Evolutionary conservation across 2,329 filamentous ascomycete species (phyloP).

Genomic region (Clonostachys byssicola): DNA sequence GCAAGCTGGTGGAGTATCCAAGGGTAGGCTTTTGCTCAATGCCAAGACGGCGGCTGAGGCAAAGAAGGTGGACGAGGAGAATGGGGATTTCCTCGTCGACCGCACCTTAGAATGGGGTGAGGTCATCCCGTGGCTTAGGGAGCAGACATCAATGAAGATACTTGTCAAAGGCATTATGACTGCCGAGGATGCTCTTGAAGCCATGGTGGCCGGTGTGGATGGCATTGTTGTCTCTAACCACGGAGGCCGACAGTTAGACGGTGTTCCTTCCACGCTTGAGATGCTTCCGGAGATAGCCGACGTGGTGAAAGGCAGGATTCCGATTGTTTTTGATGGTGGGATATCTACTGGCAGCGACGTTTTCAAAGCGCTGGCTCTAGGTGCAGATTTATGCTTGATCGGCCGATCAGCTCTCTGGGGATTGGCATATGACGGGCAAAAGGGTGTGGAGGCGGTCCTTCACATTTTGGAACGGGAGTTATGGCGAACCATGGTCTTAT

Average conservation of each 20-base stretch:
- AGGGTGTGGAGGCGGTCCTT: conserved; percentile 1
- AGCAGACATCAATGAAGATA: not conserved
- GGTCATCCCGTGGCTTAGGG: not conserved
- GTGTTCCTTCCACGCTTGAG: conserved; percentile 7
- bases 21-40: conserved; percentile 6
- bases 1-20: conserved; percentile 7
- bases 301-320: conserved; percentile 11
- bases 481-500: not conserved
- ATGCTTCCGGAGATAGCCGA: conserved; percentile 18
- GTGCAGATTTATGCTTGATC: conserved; percentile 11
- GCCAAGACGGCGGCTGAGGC: conserved; percentile 8
- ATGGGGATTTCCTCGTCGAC: not conserved
- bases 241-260: not conserved
- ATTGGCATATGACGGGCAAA: conserved; percentile 4
- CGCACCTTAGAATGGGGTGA: not conserved
- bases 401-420: not conserved
- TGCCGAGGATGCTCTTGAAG: conserved; percentile 19
- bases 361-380: conserved; percentile 25
- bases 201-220: conserved; percentile 18
- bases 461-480: not conserved
- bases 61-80: not conserved
- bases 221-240: conserved; percentile 20
- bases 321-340: conserved; percentile 23
- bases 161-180: conserved; percentile 20
- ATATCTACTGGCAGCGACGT: conserved; percentile 26